Evolutionary conservation across 106 monocot genomes (phyloP).

Genomic region (Iris macrosiphon): DNA sequence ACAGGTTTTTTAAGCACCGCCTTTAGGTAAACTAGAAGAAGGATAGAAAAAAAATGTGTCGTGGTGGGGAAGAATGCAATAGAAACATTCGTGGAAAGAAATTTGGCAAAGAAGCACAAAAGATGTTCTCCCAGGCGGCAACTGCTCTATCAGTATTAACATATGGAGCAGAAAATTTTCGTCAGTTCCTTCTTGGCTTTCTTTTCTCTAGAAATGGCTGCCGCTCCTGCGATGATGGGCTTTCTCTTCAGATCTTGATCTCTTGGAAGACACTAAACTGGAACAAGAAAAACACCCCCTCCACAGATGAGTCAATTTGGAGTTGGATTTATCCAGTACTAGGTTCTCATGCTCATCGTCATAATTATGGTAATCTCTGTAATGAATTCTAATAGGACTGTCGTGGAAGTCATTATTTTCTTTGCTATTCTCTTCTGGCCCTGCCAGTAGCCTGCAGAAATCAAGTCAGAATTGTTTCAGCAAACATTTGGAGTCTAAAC

Average conservation of each 20-base stretch:
- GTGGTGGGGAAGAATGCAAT: too few relatives aligned
- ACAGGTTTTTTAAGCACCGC: too few relatives aligned
- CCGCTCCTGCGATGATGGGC: neutral
- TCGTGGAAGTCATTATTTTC: neutral
- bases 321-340: neutral
- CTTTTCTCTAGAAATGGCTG: neutral
- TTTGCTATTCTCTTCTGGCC: neutral
- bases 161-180: too few relatives aligned
- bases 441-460: neutral
- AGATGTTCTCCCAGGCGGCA: too few relatives aligned
- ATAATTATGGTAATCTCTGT: too few relatives aligned
- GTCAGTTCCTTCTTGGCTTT: too few relatives aligned
- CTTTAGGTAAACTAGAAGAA: too few relatives aligned
- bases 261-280: neutral
- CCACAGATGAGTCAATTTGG: neutral
- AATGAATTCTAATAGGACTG: neutral
- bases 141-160: too few relatives aligned
- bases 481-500: too few relatives aligned
- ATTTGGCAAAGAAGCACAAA: too few relatives aligned
- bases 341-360: neutral
- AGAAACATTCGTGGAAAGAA: too few relatives aligned
- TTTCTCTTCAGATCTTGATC: neutral
- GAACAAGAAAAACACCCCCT: neutral
- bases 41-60: too few relatives aligned
- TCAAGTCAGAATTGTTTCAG: neutral